A percentile compares a stretch with the other conserved stretches of the same genome.
These are phyloP conservation scores for Neofusicoccum kwambonambiense DNA, from an alignment of 2,329 filamentous ascomycete species.

Conservation along the genomic window DNA sequence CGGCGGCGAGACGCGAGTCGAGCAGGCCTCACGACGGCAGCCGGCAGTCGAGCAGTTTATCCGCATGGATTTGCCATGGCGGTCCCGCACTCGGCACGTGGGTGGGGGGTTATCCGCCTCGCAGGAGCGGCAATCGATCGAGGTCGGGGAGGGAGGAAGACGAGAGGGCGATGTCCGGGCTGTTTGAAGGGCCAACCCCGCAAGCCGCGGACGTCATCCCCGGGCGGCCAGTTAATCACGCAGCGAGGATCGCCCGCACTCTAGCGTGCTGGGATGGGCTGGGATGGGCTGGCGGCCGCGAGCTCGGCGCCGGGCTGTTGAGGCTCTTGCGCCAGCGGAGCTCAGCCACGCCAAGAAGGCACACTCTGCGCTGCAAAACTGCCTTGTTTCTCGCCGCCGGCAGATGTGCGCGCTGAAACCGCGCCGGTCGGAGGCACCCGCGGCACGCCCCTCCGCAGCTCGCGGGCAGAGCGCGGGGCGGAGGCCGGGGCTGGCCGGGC, in stretches of 20 bases:
- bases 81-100: background rate
- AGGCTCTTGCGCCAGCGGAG: background rate
- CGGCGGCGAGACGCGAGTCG: background rate
- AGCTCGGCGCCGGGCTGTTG: background rate
- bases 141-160: too few relatives aligned
- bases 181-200: background rate
- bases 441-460: background rate
- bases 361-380: background rate
- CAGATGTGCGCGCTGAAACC: background rate
- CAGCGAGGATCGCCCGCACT: background rate
- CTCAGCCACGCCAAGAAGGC: background rate
- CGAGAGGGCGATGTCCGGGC: too few relatives aligned
- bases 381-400: background rate
- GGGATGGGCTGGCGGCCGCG: background rate
- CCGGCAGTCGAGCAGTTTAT: background rate
- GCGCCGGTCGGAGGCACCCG: background rate
- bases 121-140: too few relatives aligned
- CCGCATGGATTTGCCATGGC: background rate
- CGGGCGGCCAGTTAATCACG: background rate
- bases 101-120: background rate
- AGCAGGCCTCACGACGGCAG: background rate
- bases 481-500: background rate
- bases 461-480: background rate
- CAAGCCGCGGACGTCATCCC: background rate
- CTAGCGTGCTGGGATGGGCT: background rate